Base-by-base conservation (phyloP, 129 eudicot genomes). In the sunflower (Helianthus annuus) region DNA sequence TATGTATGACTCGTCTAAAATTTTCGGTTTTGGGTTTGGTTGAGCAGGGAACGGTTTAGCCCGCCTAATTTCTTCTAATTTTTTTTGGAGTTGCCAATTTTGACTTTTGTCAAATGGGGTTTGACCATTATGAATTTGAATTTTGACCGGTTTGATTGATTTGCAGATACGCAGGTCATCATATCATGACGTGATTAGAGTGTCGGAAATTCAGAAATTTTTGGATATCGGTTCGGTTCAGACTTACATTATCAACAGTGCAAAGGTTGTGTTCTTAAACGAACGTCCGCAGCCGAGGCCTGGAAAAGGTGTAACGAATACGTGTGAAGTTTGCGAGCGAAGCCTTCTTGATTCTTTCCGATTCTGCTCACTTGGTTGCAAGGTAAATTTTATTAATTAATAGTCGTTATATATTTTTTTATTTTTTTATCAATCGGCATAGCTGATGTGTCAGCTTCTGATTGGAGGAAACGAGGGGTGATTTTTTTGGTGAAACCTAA, bases 281-380 rank as follows among this genome's bases (percentile, higher is more conserved):
- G 92, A 91, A 55, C 75, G 97, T 49, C 97, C 97, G 8, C 97
- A 91, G 72, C 97, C 96, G 0, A 79, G 97, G 93, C 96, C 97
- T 0, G 96, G 97, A 0, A 91, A 91, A 75, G 97, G 97, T 16
- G 97, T 91, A 34, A 86, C 96, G 52, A 89, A 92, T 34, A 86
- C 96, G 12, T 92, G 97, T 44, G 87, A 85, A 79, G 96, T 85
- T 0, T 92, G 97, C 48, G 96, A 92, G 14, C 89, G 97, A 2
- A 89, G 96, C 79, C 96, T 92, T 9, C 91, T 92, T 27, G 97
- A 92, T 54, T 79, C 91, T 15, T 92, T 89, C 88, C 78, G 83
- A 15, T 92, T 92, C 79, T 92, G 97, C 81, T 92, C 97, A 4
- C 96, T 92, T 48, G 97, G 97, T 45, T 92, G 97, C 68, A 92